Conservation (phyloP, 23 red algal genomes). For the Gracilaria domingensis region DNA sequence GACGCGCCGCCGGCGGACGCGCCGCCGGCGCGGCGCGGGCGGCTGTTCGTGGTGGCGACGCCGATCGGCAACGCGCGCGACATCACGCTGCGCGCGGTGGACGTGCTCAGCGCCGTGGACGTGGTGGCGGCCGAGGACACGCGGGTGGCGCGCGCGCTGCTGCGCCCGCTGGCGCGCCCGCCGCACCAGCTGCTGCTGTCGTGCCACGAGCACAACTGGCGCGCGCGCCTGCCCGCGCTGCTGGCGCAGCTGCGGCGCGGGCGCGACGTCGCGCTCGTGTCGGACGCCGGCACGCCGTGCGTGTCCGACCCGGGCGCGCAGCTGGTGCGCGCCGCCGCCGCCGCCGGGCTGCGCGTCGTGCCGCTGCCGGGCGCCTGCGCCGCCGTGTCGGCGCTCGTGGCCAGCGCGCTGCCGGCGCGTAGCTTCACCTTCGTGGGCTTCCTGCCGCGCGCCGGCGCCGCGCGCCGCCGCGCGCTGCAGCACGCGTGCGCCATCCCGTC, state of each 20-base stretch:
- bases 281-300: conserved; percentile 90
- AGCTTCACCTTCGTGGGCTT: conserved; percentile 90
- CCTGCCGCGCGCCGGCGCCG: conserved; percentile 36
- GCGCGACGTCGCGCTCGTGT: conserved; percentile 81
- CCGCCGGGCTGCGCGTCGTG: conserved; percentile 71
- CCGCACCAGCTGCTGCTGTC: conserved; percentile 62
- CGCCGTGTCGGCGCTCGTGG: conserved; percentile 71
- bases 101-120: conserved; percentile 59
- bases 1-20: not conserved
- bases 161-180: conserved; percentile 62
- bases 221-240: conserved; percentile 66
- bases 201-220: conserved; percentile 87
- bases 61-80: conserved; percentile 89
- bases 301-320: conserved; percentile 84
- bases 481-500: too few relatives aligned
- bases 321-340: conserved; percentile 70
- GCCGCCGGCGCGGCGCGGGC: not conserved
- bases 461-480: too few relatives aligned
- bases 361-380: conserved; percentile 88
- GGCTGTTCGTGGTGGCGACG: conserved; percentile 87
- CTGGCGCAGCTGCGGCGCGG: conserved; percentile 38
- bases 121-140: conserved; percentile 95
- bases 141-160: conserved; percentile 64
- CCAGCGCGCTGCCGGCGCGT: conserved; percentile 44
- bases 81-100: conserved; percentile 70